Evolutionary conservation across 371 early-diverging fungal species (phyloP), one percentile per base, ranked within the genome.

Genomic region (Mucor saturninus): DNA sequence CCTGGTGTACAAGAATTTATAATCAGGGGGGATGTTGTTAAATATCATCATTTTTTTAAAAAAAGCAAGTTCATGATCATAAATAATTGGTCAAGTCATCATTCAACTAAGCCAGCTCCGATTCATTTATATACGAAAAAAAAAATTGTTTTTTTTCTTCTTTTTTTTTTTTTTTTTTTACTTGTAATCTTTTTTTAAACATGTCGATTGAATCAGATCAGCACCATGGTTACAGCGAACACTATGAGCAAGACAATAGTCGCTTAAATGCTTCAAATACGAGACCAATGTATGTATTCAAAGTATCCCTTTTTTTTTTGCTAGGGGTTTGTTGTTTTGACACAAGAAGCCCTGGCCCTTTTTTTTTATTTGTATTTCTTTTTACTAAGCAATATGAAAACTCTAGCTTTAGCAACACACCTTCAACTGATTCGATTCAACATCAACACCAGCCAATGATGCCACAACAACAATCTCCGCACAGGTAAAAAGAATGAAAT

Each of bases 401-500:
- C 21, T 43, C 21, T 32, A 61, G 61, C 21, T 54, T 45, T 28
- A 39, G 35, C 14, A 21, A 43, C n/a, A 31, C 54, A 21, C 28
- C 31, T 13, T 15, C 35, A 45, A 11, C 61, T 11, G 46, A 61
- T 4, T 39, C 42, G 13, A 43, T 53, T 26, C 46, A 53, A 45
- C 53, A 61, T 5, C 61, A 61, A 61, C 61, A 53, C n/a, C 42
- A 61, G 2, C 54, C 38, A 43, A 26, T 61, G 45, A 61, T 61
- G 54, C 61, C 61, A 60, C 21, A 32, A 37, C 52, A 53, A 54
- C 42, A 40, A 52, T 64, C 64, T 58, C 64, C 64, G 54, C 58
- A 57, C 42, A 64, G 64, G 64, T 64, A 57, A 46, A 11, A 35
- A 32, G 32, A 32, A 58, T 8, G 37, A 31, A 40, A 45, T 37